Percentiles rank a stretch among this genome's conserved stretches.
Conservation (phyloP, 2,329 filamentous ascomycete genomes). For the Fusarium anguioides region DNA sequence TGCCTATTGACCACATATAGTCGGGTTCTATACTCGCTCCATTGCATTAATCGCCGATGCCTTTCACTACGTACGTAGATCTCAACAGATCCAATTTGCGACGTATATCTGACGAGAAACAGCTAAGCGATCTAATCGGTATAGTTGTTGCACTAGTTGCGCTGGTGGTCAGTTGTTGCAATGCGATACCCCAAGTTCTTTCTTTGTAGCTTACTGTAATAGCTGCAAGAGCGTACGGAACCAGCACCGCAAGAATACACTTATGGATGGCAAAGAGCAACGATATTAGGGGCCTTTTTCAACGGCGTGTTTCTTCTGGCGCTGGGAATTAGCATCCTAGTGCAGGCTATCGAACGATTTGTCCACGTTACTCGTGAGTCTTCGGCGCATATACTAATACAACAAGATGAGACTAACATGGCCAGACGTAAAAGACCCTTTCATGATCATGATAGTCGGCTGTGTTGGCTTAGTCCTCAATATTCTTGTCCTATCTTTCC, state of each 20-base stretch:
- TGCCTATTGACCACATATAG: slow-evolving; percentile 47
- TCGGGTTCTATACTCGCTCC: slow-evolving; percentile 77
- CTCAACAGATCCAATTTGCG: not conserved
- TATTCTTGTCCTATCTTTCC: slow-evolving; percentile 71
- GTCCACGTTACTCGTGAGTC: slow-evolving; percentile 64
- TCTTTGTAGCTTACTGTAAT: not conserved
- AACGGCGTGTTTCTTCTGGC: slow-evolving; percentile 81
- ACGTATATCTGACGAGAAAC: slow-evolving; percentile 18
- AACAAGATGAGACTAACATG: slow-evolving; percentile 22
- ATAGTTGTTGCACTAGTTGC: slow-evolving; percentile 75
- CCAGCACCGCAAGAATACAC: slow-evolving; percentile 63
- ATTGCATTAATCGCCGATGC: slow-evolving; percentile 80
- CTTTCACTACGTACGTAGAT: slow-evolving; percentile 71
- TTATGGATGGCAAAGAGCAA: slow-evolving; percentile 81
- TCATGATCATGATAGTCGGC: slow-evolving; percentile 75
- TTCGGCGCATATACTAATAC: not conserved
- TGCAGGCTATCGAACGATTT: slow-evolving; percentile 80
- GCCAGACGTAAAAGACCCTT: slow-evolving; percentile 71
- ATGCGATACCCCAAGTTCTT: not conserved
- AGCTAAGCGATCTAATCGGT: slow-evolving; percentile 78
- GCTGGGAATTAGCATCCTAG: slow-evolving; percentile 76
- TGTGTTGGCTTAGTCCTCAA: slow-evolving; percentile 75
- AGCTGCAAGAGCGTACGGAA: slow-evolving; percentile 66
- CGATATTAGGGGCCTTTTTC: slow-evolving; percentile 82
- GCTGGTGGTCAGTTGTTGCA: slow-evolving; percentile 61